Evolutionary conservation across 176 grass and related monocot genomes (phyloP).

Genomic region (Neostapfia colusana): DNA sequence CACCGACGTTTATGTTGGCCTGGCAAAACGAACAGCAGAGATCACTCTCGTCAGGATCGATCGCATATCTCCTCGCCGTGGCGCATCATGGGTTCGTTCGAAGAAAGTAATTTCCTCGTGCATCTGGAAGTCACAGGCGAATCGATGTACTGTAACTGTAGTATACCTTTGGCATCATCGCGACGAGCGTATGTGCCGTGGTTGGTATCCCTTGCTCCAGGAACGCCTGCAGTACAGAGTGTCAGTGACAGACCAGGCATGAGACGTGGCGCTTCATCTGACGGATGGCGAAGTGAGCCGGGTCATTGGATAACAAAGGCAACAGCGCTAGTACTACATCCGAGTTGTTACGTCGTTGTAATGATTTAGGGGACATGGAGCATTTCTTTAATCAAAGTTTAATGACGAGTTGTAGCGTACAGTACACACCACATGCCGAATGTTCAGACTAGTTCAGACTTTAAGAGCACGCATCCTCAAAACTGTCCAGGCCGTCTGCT

Average conservation of each 20-base stretch:
- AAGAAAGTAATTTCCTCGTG: background rate
- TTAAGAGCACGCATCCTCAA: constrained; percentile 35
- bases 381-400: constrained; percentile 29
- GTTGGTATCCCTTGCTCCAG: constrained; percentile 90
- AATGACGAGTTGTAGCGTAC: background rate
- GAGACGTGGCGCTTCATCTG: constrained; percentile 16
- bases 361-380: constrained; percentile 39
- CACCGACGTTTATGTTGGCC: constrained; percentile 78
- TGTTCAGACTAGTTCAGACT: constrained; percentile 24
- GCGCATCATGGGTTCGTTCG: background rate
- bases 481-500: constrained; percentile 23
- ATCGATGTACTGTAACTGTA: background rate
- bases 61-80: background rate
- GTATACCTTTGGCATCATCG: constrained; percentile 93
- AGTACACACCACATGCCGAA: constrained; percentile 32
- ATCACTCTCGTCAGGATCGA: background rate
- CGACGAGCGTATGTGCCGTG: constrained; percentile 69
- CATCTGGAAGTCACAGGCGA: background rate
- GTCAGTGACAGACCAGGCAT: background rate
- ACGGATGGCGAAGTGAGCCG: background rate
- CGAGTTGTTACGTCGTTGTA: constrained; percentile 4
- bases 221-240: constrained; percentile 67
- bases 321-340: background rate
- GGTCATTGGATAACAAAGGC: background rate
- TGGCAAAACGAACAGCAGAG: constrained; percentile 15